Percentiles rank a stretch among this genome's conserved stretches.
Evolutionary conservation across 805 yeast genomes (phyloP).

Genomic region (Candida stauntonica): DNA sequence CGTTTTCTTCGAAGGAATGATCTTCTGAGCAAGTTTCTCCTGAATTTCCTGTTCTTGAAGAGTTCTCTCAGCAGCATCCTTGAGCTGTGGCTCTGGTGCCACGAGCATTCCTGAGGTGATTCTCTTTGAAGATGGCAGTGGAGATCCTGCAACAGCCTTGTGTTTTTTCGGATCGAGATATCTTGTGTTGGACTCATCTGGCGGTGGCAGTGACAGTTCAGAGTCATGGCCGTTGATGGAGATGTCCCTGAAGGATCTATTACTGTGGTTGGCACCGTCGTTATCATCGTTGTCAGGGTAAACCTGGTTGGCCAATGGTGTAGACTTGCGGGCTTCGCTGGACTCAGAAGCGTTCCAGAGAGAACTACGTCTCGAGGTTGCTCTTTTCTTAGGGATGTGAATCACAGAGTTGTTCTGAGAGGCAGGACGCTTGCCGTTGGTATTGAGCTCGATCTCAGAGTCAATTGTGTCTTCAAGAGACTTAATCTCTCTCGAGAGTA

Average conservation of each 20-base stretch:
- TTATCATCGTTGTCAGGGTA: conserved; percentile 26
- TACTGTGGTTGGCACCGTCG: conserved; percentile 16
- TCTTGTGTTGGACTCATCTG: conserved; percentile 20
- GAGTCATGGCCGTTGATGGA: conserved; percentile 29
- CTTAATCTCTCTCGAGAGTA: conserved; percentile 38
- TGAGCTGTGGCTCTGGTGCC: conserved; percentile 40
- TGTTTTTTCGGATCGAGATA: conserved; percentile 24
- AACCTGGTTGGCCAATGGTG: conserved; percentile 38
- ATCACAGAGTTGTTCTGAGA: conserved; percentile 20
- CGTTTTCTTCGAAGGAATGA: conserved; percentile 20
- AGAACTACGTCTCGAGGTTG: conserved; percentile 7
- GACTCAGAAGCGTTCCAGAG: conserved; percentile 15
- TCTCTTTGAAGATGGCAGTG: conserved; percentile 30
- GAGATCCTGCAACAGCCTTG: conserved; percentile 16
- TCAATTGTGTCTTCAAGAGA: conserved; percentile 18
- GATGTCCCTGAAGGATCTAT: conserved; percentile 23
- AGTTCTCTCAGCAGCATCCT: conserved; percentile 36
- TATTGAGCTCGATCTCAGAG: conserved; percentile 8
- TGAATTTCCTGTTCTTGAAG: conserved; percentile 34
- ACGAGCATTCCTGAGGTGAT: conserved; percentile 41
- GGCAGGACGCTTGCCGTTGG: conserved; percentile 24
- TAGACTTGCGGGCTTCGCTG: conserved; percentile 30
- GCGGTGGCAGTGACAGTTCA: conserved; percentile 30
- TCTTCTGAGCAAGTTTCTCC: conserved; percentile 23
- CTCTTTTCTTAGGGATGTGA: conserved; percentile 27